Percentiles rank a stretch among this genome's conserved stretches.
Evolutionary conservation across 202 grass and related monocot genomes (phyloP).

Genomic region (Elaeis oleifera): DNA sequence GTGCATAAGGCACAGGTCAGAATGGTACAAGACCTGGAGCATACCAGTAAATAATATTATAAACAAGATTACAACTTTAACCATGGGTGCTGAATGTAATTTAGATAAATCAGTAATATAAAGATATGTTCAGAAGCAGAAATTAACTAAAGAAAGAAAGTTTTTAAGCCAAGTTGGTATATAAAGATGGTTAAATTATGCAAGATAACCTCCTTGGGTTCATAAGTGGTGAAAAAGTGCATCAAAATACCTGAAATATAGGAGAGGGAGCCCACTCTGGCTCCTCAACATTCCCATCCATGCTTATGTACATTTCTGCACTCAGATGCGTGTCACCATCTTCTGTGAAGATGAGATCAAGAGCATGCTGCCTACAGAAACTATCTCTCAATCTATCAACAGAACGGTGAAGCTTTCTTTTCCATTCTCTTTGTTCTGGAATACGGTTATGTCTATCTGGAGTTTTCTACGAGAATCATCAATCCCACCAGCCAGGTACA

Average conservation of each 20-base stretch:
- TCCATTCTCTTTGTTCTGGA: constrained; percentile 95
- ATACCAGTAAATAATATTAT: too few species aligned
- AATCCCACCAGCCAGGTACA: constrained; percentile 37
- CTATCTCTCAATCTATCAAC: constrained; percentile 80
- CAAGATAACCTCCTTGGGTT: too few species aligned
- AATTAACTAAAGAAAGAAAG: too few species aligned
- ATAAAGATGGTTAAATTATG: too few species aligned
- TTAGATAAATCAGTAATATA: too few species aligned
- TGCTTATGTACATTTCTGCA: constrained; percentile 84
- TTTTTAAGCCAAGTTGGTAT: too few species aligned
- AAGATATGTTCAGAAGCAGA: too few species aligned
- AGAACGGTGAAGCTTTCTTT: constrained; percentile 68
- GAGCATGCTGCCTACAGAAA: constrained; percentile 92
- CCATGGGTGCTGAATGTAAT: too few species aligned
- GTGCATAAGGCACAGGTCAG: too few species aligned
- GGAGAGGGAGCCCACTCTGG: constrained; percentile 76
- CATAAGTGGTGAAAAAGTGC: not conserved
- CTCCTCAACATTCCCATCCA: constrained; percentile 66
- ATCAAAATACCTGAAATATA: constrained; percentile 72
- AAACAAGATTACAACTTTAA: too few species aligned
- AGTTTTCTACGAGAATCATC: constrained; percentile 63
- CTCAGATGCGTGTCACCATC: constrained; percentile 79
- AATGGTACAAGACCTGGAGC: too few species aligned
- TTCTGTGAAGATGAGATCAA: constrained; percentile 97
- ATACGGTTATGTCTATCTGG: constrained; percentile 58